phyloP scores from a whole-genome alignment of 805 yeast genomes.

The Hanseniaspora lachancei region DNA sequence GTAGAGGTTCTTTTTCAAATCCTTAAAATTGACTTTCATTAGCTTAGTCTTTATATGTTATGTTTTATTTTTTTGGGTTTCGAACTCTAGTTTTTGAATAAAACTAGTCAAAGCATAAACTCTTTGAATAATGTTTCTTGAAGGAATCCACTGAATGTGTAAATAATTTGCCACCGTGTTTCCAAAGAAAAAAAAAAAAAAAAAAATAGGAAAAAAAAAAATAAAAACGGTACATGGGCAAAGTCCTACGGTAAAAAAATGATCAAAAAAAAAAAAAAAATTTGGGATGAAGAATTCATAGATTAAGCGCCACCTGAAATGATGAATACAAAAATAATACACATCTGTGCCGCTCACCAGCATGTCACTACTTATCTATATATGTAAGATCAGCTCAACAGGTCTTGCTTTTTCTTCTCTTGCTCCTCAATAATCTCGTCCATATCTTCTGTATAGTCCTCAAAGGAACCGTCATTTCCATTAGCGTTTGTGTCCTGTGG shows the following conservation, averaged over 20 bases:
- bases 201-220: not conserved
- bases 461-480: slow-evolving; percentile 18
- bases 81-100: too few species aligned
- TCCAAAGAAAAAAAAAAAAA: not conserved
- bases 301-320: too few species aligned
- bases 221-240: too few species aligned
- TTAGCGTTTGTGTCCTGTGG: not conserved
- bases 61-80: not conserved
- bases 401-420: not conserved
- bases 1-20: slow-evolving; percentile 82
- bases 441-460: slow-evolving; percentile 20
- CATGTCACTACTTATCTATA: too few species aligned
- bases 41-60: not conserved
- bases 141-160: too few species aligned
- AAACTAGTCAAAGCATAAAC: too few species aligned
- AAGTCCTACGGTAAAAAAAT: too few species aligned
- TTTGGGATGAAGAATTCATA: too few species aligned
- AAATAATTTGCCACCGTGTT: slow-evolving; percentile 4
- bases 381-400: not conserved
- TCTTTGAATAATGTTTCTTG: too few species aligned
- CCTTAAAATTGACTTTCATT: slow-evolving; percentile 52
- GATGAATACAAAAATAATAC: too few species aligned
- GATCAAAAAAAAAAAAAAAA: too few species aligned
- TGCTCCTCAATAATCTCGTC: not conserved
- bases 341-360: too few species aligned